phyloP scores from a whole-genome alignment of 2,329 filamentous ascomycete species.

The Colletotrichum aenigma region DNA sequence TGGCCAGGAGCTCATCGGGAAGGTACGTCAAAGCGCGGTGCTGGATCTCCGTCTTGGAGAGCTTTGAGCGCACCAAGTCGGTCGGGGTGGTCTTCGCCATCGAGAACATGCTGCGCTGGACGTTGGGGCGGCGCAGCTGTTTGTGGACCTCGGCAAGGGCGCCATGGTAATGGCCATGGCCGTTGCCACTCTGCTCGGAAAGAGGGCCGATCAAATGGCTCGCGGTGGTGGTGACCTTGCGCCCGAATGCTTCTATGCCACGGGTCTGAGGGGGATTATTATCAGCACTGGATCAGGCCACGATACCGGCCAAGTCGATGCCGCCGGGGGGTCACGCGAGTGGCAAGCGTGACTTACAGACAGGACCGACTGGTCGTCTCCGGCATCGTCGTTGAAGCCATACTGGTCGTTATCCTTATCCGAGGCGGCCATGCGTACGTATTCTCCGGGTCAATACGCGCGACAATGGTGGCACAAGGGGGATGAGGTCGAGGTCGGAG shows the following conservation, averaged over 20 bases:
- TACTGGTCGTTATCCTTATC: slow-evolving; percentile 47
- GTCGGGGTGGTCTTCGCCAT: slow-evolving; percentile 91
- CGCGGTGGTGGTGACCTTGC: slow-evolving; percentile 94
- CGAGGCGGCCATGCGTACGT: slow-evolving; percentile 41
- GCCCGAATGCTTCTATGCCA: slow-evolving; percentile 88
- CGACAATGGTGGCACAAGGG: slow-evolving; percentile 16
- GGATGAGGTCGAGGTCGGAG: neutral
- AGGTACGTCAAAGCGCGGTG: slow-evolving; percentile 88
- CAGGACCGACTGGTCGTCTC: slow-evolving; percentile 53
- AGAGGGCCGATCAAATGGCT: slow-evolving; percentile 82
- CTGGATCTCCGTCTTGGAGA: slow-evolving; percentile 91
- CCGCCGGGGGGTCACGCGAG: neutral
- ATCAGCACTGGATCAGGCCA: slow-evolving; percentile 9
- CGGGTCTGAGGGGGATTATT: slow-evolving; percentile 65
- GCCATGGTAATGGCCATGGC: slow-evolving; percentile 68
- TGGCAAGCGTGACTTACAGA: slow-evolving; percentile 31
- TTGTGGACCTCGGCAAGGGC: slow-evolving; percentile 90
- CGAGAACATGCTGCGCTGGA: slow-evolving; percentile 90
- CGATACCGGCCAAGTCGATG: slow-evolving; percentile 16
- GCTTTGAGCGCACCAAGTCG: slow-evolving; percentile 88
- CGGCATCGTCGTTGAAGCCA: slow-evolving; percentile 51
- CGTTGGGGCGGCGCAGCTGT: slow-evolving; percentile 80
- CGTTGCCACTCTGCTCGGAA: slow-evolving; percentile 52
- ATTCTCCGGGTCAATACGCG: slow-evolving; percentile 10
- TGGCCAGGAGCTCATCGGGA: slow-evolving; percentile 85